A percentile compares a stretch with the other conserved stretches of the same genome.
Conservation (phyloP, 768 basidiomycete genomes). For the Panaeolus cyanescens region DNA sequence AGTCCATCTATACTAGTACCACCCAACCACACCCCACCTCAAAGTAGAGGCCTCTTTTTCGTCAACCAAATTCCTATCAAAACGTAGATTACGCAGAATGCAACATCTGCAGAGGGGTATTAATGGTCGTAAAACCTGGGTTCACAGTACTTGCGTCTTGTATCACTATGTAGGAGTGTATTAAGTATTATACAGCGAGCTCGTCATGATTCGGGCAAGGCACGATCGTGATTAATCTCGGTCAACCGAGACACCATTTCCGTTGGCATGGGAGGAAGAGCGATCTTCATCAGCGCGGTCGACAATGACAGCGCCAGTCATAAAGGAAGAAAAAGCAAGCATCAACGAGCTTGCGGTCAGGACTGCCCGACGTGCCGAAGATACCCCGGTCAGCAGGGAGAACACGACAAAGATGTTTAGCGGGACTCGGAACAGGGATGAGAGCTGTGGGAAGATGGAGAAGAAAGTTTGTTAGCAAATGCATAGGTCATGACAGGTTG, state of each 20-base stretch:
- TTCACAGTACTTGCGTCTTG: too few species aligned
- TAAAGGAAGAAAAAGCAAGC: slow-evolving; percentile 58
- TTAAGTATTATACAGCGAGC: neutral
- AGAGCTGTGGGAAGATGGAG: slow-evolving; percentile 41
- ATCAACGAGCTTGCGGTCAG: slow-evolving; percentile 59
- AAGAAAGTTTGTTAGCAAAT: neutral
- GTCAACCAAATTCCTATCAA: too few species aligned
- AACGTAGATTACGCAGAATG: too few species aligned
- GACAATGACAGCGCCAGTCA: slow-evolving; percentile 54
- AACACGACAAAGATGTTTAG: slow-evolving; percentile 75
- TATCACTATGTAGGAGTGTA: too few species aligned
- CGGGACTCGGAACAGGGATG: slow-evolving; percentile 73
- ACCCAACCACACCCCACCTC: too few species aligned
- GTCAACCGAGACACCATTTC: neutral
- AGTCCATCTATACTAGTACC: too few species aligned
- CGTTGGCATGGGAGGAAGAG: neutral
- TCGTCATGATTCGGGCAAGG: neutral
- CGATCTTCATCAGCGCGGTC: slow-evolving; percentile 26
- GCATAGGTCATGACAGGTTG: neutral
- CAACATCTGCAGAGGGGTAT: too few species aligned
- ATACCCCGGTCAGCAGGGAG: slow-evolving; percentile 68
- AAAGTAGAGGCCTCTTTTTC: too few species aligned
- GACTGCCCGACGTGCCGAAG: slow-evolving; percentile 61
- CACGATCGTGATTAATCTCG: neutral
- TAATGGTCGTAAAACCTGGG: too few species aligned